Conservation (phyloP, 2,329 filamentous ascomycete species). For the Gremmenia infestans region DNA sequence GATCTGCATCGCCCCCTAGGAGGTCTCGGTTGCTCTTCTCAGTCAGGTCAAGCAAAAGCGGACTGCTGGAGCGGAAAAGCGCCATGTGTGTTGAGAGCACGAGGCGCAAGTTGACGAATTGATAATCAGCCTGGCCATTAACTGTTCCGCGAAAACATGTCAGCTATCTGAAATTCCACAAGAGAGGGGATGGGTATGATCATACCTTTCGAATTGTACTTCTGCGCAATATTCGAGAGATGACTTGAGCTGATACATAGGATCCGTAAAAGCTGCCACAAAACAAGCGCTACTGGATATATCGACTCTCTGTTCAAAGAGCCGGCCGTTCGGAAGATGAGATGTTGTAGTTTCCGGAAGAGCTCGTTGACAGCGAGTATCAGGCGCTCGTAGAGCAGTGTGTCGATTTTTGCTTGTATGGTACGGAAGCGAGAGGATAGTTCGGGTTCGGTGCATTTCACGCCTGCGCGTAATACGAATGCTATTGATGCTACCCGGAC, state of each 20-base stretch:
- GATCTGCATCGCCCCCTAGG: conserved; percentile 17
- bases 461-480: conserved; percentile 23
- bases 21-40: conserved; percentile 20
- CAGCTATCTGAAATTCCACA: not conserved
- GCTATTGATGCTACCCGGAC: conserved; percentile 18
- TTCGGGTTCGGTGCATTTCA: conserved; percentile 8
- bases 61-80: conserved; percentile 24
- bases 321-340: conserved; percentile 25
- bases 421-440: conserved; percentile 12
- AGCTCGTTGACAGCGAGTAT: conserved; percentile 19
- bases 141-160: not conserved
- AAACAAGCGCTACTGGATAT: conserved; percentile 24
- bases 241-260: conserved; percentile 19
- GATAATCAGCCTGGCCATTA: conserved; percentile 13
- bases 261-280: conserved; percentile 24
- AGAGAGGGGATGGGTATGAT: not conserved
- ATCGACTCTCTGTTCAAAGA: conserved; percentile 19
- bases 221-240: conserved; percentile 15
- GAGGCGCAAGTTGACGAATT: conserved; percentile 20
- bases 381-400: conserved; percentile 24
- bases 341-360: conserved; percentile 20
- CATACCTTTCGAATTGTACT: conserved; percentile 13
- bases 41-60: conserved; percentile 23
- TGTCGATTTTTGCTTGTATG: conserved; percentile 24
- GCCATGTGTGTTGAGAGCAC: conserved; percentile 23